Base-by-base conservation (phyloP, 805 yeast species). In the Candida lessepsii region DNA sequence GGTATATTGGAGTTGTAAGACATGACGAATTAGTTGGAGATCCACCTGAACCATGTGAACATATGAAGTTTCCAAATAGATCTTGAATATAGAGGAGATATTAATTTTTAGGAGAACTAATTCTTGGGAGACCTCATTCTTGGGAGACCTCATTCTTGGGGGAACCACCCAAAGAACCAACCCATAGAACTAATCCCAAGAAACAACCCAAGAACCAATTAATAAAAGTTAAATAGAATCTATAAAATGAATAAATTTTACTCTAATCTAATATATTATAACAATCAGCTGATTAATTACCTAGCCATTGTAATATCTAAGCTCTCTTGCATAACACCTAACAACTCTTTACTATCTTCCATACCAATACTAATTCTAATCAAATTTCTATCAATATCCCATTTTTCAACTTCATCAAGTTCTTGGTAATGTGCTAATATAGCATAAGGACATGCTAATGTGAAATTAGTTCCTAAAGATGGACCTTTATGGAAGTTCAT, bases 361-460 rank as follows among this genome's bases (percentile, higher is more conserved):
- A 89, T 67, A 0, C 98, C 98, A 41, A 90, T 76, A 58, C 95
- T 84, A 40, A 90, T 73, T 57, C 97, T 72, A 35, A 90, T 80
- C 46, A 90, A 64, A 55, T 83, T 75, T 44, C 80, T 67, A 56
- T 86, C 95, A 23, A 89, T 86, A 2, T 93, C 96, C 82, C 87
- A 89, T 51, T 78, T 68, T 37, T 75, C 86, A 16, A 86, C 82
- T 53, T 81, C 88, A 44, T 86, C 91, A 41, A 88, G 64, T 60
- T 89, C 96, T 40, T 71, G 73, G 60, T 80, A 87, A 59, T 89
- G 96, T 2, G 96, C 96, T 44, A 90, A 69, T 34, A 90, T 76
- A 5, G 96, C 75, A 61, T 90, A 90, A 7, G 97, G 96, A 57
- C 95, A 89, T 4, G 89, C 89, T 51, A 89, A 68, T 0, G 95